Conservation (phyloP, 2,329 filamentous ascomycete species). For the Pleurostoma richardsiae region DNA sequence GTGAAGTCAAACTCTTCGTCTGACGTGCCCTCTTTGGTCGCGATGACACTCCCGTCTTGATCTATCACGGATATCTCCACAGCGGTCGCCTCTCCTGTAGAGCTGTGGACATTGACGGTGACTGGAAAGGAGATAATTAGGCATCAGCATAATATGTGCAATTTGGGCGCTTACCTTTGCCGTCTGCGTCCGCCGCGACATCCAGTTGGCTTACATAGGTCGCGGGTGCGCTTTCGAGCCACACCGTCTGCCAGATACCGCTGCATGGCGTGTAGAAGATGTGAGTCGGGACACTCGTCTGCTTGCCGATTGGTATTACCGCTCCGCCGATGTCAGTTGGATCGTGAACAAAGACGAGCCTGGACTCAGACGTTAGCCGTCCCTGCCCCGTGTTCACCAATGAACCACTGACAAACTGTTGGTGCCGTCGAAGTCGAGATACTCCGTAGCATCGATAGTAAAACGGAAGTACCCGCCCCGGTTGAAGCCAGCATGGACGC, state of each 20-base stretch:
- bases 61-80: conserved; percentile 31
- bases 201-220: conserved; percentile 56
- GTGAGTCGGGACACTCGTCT: conserved; percentile 48
- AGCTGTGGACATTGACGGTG: conserved; percentile 48
- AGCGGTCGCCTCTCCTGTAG: conserved; percentile 22
- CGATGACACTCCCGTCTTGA: conserved; percentile 32
- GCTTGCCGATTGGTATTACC: conserved; percentile 63
- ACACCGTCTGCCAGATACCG: conserved; percentile 71
- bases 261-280: conserved; percentile 71
- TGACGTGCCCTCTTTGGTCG: conserved; percentile 35
- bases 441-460: conserved; percentile 50
- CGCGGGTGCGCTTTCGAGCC: conserved; percentile 58
- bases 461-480: conserved; percentile 60
- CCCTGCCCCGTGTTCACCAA: too few relatives aligned
- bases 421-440: conserved; percentile 29
- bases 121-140: conserved; percentile 29
- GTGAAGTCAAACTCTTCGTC: conserved; percentile 49
- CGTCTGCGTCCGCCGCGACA: conserved; percentile 51
- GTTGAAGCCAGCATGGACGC: conserved; percentile 43
- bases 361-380: conserved; percentile 15
- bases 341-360: conserved; percentile 61
- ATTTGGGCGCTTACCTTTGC: conserved; percentile 25
- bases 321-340: conserved; percentile 53
- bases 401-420: conserved; percentile 46
- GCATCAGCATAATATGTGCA: too few relatives aligned